Evolutionary conservation across 2,329 filamentous ascomycete species (phyloP).

Genomic region (Stagonosporopsis vannaccii): DNA sequence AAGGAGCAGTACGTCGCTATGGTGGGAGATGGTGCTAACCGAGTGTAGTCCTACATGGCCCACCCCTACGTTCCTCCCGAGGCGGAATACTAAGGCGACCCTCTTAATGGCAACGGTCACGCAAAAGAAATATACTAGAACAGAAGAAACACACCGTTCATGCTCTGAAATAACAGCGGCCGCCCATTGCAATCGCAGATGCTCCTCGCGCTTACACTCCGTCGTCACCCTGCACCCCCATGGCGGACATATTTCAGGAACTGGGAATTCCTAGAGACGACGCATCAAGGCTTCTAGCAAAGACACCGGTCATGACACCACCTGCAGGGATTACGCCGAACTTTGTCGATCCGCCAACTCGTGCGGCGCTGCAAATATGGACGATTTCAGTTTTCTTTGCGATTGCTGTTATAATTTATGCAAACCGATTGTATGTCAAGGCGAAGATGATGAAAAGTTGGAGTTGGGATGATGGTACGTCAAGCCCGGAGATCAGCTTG

Average conservation of each 20-base stretch:
- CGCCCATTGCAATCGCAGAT: neutral
- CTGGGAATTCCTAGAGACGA: neutral
- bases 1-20: neutral
- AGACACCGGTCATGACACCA: conserved; percentile 4
- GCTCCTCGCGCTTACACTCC: neutral
- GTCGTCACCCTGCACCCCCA: neutral
- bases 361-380: conserved; percentile 9
- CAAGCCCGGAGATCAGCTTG: neutral
- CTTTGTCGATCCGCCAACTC: conserved; percentile 13
- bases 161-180: neutral
- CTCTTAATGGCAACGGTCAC: neutral
- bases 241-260: neutral
- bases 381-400: neutral
- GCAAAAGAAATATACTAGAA: neutral
- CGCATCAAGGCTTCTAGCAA: neutral
- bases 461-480: conserved; percentile 1
- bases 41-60: neutral
- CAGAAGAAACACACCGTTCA: neutral
- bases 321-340: conserved; percentile 16
- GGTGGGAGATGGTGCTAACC: neutral
- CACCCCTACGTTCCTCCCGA: neutral
- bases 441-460: neutral
- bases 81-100: neutral
- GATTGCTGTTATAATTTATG: neutral
- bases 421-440: conserved; percentile 1